phyloP scores from a whole-genome alignment of 148 eudicot genomes.

The Camellia granthamiana region DNA sequence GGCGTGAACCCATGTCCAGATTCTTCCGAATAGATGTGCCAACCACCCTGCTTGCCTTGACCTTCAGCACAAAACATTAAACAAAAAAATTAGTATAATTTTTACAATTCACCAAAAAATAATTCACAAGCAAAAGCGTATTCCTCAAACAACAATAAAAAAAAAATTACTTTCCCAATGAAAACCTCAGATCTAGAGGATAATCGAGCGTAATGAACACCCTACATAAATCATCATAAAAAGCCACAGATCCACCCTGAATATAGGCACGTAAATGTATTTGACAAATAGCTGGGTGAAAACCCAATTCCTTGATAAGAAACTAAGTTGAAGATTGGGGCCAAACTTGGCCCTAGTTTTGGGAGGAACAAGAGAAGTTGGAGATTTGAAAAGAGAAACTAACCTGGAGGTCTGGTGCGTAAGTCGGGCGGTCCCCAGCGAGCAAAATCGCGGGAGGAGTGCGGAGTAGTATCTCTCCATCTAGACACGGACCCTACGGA shows the following conservation, averaged over 20 bases:
- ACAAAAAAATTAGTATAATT: background rate
- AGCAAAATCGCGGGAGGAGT: constrained; percentile 26
- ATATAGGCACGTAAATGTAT: no score
- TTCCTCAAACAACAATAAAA: background rate
- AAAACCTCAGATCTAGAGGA: constrained; percentile 9
- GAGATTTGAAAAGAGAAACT: constrained; percentile 6
- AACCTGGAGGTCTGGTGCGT: constrained; percentile 42
- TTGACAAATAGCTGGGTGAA: background rate
- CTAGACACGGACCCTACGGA: constrained; percentile 28
- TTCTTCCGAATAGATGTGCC: constrained; percentile 52
- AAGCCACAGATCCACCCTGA: constrained; percentile 6
- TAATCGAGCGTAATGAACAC: background rate
- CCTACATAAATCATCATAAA: background rate
- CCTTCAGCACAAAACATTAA: constrained; percentile 44
- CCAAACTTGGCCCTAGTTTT: background rate
- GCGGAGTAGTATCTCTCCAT: constrained; percentile 44
- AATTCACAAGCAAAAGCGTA: constrained; percentile 18
- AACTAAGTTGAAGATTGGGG: background rate
- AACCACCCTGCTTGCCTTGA: constrained; percentile 70
- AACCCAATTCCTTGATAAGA: no score
- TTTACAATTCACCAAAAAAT: constrained; percentile 31
- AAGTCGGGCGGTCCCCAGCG: constrained; percentile 48
- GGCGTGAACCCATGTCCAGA: constrained; percentile 36
- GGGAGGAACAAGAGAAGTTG: background rate
- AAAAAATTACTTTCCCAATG: constrained; percentile 39